Base-by-base conservation (phyloP, 2,329 filamentous ascomycete species). In the Penicillium sumatraense region DNA sequence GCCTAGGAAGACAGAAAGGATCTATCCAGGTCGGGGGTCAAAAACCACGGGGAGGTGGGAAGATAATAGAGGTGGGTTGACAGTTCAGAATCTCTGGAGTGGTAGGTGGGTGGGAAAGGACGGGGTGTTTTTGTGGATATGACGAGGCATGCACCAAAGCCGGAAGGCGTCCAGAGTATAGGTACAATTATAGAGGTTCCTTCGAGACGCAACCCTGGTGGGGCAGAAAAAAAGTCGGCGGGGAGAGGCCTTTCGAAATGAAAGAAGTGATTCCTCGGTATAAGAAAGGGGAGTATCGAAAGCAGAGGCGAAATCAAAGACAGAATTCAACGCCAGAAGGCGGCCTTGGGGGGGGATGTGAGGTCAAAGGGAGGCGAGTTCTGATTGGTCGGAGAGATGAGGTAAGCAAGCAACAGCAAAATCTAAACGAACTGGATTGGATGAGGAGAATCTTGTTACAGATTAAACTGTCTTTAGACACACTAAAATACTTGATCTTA, bases 41-140 rank as follows among this genome's bases (percentile, higher is more conserved):
- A 56, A 53, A 60, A 60, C 61, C 61, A 67, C 58, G 48, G 60
- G 62, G 63, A 63, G n/a, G n/a, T n/a, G n/a, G n/a, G n/a, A n/a
- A n/a, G n/a, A 59, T 58, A 60, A 59, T 58, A 57, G 51, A 60
- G 58, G 61, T 62, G 63, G 59, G n/a, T n/a, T 63, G 56, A 61
- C 61, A 53, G 48, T 51, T 60, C 26, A 46, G 52, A 63, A 61
- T 62, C 54, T 54, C 60, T 62, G 54, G 52, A 60, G 59, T 51
- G 57, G 62, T 49, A 50, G 55, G 60, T 59, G 53, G 58, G 63
- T 61, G 57, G 62, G 64, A 67, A 66, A 58, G 59, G 59, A 67
- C 62, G 68, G 68, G 63, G 60, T 72, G 71, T 69, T 71, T 72
- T 71, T 73, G 71, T 72, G 71, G 70, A 71, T 72, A 72, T 73